These are phyloP conservation scores for Yarrowia deformans DNA, from an alignment of 805 yeast genomes.

Conservation along the genomic window DNA sequence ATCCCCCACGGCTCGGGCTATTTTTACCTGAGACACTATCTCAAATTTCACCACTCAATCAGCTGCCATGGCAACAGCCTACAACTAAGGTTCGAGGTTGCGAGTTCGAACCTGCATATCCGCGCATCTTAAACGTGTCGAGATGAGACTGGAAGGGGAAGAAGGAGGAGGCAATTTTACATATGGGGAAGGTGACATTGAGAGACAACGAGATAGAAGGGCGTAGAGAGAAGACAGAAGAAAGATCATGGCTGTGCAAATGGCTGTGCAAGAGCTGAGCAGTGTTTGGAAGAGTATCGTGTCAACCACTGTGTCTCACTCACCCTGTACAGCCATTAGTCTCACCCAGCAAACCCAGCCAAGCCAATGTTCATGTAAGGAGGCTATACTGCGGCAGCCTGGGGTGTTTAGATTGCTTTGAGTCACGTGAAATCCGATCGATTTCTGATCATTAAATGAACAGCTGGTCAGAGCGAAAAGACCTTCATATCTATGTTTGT, in stretches of 20 bases:
- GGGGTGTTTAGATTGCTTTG: neutral
- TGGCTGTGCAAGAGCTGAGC: neutral
- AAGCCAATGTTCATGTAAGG: conserved; percentile 16
- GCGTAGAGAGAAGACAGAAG: neutral
- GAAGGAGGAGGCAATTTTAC: neutral
- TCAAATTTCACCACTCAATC: neutral
- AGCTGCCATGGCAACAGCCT: neutral
- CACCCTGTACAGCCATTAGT: neutral
- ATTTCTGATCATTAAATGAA: too few species aligned
- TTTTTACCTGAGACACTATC: too few species aligned
- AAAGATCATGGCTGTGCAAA: neutral
- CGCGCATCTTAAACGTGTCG: conserved; percentile 5
- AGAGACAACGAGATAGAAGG: too few species aligned
- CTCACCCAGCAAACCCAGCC: conserved; percentile 9
- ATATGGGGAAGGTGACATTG: too few species aligned
- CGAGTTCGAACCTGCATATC: conserved; percentile 15
- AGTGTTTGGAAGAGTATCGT: too few species aligned
- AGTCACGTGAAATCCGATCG: too few species aligned
- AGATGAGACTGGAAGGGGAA: neutral
- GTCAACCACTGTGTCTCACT: neutral
- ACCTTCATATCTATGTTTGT: too few species aligned
- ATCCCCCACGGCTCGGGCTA: too few species aligned
- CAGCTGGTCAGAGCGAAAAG: too few species aligned
- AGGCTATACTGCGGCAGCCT: neutral
- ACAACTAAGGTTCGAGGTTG: neutral